These are phyloP conservation scores for Erysimum pusillum DNA, from an alignment of 441 rosid genomes.

Conservation along the genomic window DNA sequence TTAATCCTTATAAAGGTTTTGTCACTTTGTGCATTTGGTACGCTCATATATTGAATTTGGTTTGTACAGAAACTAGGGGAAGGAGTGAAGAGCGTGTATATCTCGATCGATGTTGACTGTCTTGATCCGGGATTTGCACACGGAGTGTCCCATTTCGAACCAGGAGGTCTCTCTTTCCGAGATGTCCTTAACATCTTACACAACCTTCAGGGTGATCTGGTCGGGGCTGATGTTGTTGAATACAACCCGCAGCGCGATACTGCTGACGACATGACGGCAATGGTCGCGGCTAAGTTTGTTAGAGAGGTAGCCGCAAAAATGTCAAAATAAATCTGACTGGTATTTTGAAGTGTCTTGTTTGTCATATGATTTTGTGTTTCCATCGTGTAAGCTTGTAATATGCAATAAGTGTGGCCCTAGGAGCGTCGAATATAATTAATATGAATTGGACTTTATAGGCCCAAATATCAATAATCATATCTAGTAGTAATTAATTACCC, in stretches of 20 bases:
- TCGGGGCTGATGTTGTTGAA: constrained; percentile 95
- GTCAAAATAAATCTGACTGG: constrained; percentile 61
- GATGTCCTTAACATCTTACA: constrained; percentile 93
- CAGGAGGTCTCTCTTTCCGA: constrained; percentile 96
- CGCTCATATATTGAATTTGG: background rate
- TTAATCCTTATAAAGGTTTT: too few species aligned
- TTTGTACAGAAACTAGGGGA: constrained; percentile 88
- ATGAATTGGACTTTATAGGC: too few species aligned
- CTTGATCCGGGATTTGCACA: constrained; percentile 99
- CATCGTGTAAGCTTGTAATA: background rate
- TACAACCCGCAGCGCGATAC: constrained; percentile 99
- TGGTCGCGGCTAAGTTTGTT: constrained; percentile 99
- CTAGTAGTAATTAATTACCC: too few species aligned
- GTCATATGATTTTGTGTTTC: background rate
- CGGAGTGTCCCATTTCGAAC: constrained; percentile 97
- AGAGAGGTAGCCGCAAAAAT: constrained; percentile 93
- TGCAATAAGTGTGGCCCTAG: background rate
- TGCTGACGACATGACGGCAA: constrained; percentile 97
- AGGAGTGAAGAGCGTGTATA: constrained; percentile 92
- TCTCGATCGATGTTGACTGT: constrained; percentile 92
- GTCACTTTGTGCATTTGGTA: background rate
- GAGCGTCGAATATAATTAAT: too few species aligned
- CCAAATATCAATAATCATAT: too few species aligned
- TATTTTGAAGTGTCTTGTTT: constrained; percentile 1
- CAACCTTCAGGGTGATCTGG: constrained; percentile 84